These are phyloP conservation scores for Talaromyces sp. DNA, from an alignment of 2,329 filamentous ascomycete genomes.

Conservation along the genomic window DNA sequence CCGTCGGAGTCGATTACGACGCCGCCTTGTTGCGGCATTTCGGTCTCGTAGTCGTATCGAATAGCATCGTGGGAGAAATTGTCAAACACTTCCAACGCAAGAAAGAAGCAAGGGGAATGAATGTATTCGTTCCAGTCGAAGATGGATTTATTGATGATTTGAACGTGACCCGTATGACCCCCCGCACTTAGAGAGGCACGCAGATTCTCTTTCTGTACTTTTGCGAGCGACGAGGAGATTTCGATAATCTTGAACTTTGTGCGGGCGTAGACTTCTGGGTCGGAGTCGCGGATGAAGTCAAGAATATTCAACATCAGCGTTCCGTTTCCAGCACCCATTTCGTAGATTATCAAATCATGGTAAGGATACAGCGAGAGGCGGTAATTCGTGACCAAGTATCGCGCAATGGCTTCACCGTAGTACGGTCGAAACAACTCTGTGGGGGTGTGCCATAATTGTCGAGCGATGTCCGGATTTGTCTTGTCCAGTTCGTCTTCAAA, in stretches of 20 bases:
- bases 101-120: slow-evolving; percentile 93
- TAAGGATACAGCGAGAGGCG: slow-evolving; percentile 91
- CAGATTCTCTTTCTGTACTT: slow-evolving; percentile 70
- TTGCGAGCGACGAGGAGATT: slow-evolving; percentile 78
- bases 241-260: slow-evolving; percentile 96
- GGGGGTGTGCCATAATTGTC: slow-evolving; percentile 97
- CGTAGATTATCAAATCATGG: slow-evolving; percentile 95
- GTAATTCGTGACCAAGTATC: slow-evolving; percentile 94
- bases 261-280: slow-evolving; percentile 88
- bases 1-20: slow-evolving; percentile 81
- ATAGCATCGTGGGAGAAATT: slow-evolving; percentile 96
- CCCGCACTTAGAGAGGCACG: slow-evolving; percentile 62
- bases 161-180: slow-evolving; percentile 79
- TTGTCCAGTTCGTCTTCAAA: slow-evolving; percentile 88
- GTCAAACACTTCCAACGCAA: slow-evolving; percentile 97
- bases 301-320: slow-evolving; percentile 98
- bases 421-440: slow-evolving; percentile 95
- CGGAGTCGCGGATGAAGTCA: slow-evolving; percentile 85
- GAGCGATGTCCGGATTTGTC: slow-evolving; percentile 65
- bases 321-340: slow-evolving; percentile 96
- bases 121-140: slow-evolving; percentile 90
- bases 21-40: slow-evolving; percentile 78
- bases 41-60: slow-evolving; percentile 80
- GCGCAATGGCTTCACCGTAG: slow-evolving; percentile 95
- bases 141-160: slow-evolving; percentile 91